Percentiles rank a stretch among this genome's conserved stretches.
These are phyloP conservation scores for Colletotrichum brevisporum DNA, from an alignment of 2,329 filamentous ascomycete genomes.

Conservation along the genomic window DNA sequence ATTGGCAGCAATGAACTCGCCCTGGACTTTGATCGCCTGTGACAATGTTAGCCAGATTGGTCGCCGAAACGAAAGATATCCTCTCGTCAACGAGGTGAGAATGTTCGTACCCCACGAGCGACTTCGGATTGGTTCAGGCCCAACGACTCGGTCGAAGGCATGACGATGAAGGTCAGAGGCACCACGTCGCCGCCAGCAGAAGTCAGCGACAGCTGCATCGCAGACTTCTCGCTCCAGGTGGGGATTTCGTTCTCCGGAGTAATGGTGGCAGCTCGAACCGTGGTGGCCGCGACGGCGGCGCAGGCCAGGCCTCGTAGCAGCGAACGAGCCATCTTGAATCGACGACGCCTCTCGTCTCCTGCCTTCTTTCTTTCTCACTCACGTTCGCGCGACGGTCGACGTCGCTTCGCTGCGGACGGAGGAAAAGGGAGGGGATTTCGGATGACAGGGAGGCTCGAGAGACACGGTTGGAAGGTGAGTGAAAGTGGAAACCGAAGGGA, in stretches of 20 bases:
- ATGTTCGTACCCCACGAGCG: slow-evolving; percentile 53
- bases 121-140: slow-evolving; percentile 59
- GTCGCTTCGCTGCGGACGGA: slow-evolving; percentile 48
- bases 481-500: slow-evolving; percentile 16
- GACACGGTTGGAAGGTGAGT: slow-evolving; percentile 8
- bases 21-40: slow-evolving; percentile 60
- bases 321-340: slow-evolving; percentile 50
- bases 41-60: slow-evolving; percentile 13
- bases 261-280: slow-evolving; percentile 52
- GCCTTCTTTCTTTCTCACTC: slow-evolving; percentile 21
- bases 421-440: slow-evolving; percentile 10
- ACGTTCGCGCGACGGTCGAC: slow-evolving; percentile 52
- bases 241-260: slow-evolving; percentile 52
- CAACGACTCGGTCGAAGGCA: slow-evolving; percentile 59
- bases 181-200: slow-evolving; percentile 44
- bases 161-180: slow-evolving; percentile 56
- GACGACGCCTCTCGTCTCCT: not conserved
- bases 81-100: not conserved
- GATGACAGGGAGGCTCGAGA: slow-evolving; percentile 6
- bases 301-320: slow-evolving; percentile 49
- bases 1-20: slow-evolving; percentile 60
- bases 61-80: not conserved
- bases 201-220: slow-evolving; percentile 58
- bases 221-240: slow-evolving; percentile 54
- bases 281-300: slow-evolving; percentile 49